Conservation (phyloP, 2,329 filamentous ascomycete genomes). For the Polytolypa hystricis region DNA sequence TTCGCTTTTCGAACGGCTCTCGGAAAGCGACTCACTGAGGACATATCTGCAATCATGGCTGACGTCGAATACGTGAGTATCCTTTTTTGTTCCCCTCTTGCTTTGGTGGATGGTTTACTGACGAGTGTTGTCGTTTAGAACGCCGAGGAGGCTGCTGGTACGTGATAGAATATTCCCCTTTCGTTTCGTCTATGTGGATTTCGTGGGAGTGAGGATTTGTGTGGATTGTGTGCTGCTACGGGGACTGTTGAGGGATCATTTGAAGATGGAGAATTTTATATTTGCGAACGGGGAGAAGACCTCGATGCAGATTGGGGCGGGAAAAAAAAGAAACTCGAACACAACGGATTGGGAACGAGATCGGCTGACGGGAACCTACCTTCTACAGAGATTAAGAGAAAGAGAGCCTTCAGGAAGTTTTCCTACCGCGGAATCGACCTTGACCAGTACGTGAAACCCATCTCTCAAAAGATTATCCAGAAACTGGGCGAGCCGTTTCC, state of each 20-base stretch:
- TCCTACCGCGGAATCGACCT: conserved; percentile 99
- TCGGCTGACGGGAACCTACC: conserved; percentile 13
- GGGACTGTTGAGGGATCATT: neutral
- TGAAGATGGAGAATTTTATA: neutral
- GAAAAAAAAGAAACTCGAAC: conserved; percentile 3
- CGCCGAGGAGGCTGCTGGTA: conserved; percentile 87
- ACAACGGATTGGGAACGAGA: neutral
- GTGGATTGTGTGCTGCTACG: neutral
- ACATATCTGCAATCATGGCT: conserved; percentile 61
- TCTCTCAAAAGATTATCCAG: neutral
- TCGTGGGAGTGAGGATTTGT: neutral
- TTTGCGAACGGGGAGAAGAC: neutral
- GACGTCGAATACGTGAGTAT: conserved; percentile 75
- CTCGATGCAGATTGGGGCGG: neutral
- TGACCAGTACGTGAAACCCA: conserved; percentile 68
- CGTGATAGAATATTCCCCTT: conserved; percentile 25
- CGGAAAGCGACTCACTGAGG: conserved; percentile 35
- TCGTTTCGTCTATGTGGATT: conserved; percentile 7
- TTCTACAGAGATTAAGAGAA: conserved; percentile 86
- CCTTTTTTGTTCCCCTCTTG: conserved; percentile 4
- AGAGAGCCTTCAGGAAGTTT: conserved; percentile 99
- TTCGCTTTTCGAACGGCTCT: conserved; percentile 36
- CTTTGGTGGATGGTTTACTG: conserved; percentile 10
- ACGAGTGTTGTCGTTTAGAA: conserved; percentile 48
- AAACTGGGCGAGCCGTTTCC: conserved; percentile 8